Percentiles rank a stretch among this genome's conserved stretches.
phyloP scores from a whole-genome alignment of 2,329 filamentous ascomycete genomes.

The Madurella mycetomatis region DNA sequence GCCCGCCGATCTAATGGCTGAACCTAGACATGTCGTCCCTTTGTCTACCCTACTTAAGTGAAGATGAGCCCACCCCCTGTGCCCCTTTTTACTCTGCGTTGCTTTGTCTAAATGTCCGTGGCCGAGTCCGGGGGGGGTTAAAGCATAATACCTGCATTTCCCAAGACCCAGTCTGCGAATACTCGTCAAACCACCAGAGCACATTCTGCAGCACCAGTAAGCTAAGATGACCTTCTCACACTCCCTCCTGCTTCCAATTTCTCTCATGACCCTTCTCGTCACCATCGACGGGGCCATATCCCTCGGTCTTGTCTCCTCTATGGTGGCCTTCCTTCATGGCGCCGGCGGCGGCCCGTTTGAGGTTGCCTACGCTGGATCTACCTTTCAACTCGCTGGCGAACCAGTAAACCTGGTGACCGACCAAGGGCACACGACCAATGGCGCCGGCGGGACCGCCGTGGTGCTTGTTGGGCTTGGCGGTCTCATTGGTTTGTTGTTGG shows the following conservation, averaged over 20 bases:
- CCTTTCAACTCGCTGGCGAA: conserved; percentile 28
- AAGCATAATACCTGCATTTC: no score
- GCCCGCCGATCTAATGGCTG: not conserved
- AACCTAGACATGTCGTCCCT: not conserved
- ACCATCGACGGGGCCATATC: conserved; percentile 37
- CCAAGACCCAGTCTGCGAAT: no score
- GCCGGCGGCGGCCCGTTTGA: conserved; percentile 28
- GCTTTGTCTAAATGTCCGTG: not conserved
- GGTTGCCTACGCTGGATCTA: conserved; percentile 23
- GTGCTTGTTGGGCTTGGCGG: conserved; percentile 34
- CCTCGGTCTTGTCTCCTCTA: conserved; percentile 36
- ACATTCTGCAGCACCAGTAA: not conserved
- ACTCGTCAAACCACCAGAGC: not conserved
- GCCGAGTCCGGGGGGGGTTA: not conserved
- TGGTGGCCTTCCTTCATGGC: conserved; percentile 36
- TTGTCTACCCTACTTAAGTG: not conserved
- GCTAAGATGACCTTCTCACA: not conserved
- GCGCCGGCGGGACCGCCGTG: conserved; percentile 37
- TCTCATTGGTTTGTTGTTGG: conserved; percentile 29
- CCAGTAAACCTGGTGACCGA: conserved; percentile 34
- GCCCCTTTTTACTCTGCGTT: not conserved
- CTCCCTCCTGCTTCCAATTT: conserved; percentile 17
- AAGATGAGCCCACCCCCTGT: not conserved
- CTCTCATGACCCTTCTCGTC: conserved; percentile 31
- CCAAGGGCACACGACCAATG: conserved; percentile 40